Evolutionary conservation across 345 rosid genomes (phyloP).

Genomic region (Dimocarpus longan): DNA sequence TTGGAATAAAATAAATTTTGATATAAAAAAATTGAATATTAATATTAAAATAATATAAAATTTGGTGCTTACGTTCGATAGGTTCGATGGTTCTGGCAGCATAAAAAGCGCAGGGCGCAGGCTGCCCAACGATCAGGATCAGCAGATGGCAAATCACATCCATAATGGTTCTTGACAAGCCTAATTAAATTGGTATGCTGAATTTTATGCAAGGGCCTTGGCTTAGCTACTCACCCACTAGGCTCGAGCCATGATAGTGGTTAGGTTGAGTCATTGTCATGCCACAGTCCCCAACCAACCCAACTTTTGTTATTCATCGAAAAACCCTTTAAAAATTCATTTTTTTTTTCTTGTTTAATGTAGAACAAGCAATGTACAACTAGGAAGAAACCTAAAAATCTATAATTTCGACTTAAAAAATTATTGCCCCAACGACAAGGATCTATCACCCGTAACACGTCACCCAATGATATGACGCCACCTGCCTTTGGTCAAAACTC

Average conservation of each 20-base stretch:
- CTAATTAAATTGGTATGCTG: not conserved
- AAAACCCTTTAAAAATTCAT: not conserved
- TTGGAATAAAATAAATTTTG: too few species aligned
- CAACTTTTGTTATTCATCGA: conserved; percentile 31
- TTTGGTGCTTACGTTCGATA: too few species aligned
- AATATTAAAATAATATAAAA: too few species aligned
- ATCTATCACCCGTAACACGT: conserved; percentile 32
- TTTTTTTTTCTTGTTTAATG: not conserved
- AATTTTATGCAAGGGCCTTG: conserved; percentile 3
- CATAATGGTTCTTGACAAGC: not conserved
- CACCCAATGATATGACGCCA: conserved; percentile 28
- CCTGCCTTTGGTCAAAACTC: conserved; percentile 18
- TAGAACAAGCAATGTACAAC: not conserved
- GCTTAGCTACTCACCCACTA: conserved; percentile 16
- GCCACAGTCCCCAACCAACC: conserved; percentile 22
- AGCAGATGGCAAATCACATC: not conserved
- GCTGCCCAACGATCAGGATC: not conserved
- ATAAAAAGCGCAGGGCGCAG: not conserved
- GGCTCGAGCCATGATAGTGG: conserved; percentile 27
- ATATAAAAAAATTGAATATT: too few species aligned
- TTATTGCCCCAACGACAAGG: conserved; percentile 23
- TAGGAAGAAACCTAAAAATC: not conserved
- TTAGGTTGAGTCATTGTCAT: conserved; percentile 24
- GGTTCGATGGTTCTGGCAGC: not conserved
- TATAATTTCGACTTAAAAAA: conserved; percentile 20